Conservation (phyloP, 2,329 filamentous ascomycete species). For the Atkinsonella hypoxylon region DNA sequence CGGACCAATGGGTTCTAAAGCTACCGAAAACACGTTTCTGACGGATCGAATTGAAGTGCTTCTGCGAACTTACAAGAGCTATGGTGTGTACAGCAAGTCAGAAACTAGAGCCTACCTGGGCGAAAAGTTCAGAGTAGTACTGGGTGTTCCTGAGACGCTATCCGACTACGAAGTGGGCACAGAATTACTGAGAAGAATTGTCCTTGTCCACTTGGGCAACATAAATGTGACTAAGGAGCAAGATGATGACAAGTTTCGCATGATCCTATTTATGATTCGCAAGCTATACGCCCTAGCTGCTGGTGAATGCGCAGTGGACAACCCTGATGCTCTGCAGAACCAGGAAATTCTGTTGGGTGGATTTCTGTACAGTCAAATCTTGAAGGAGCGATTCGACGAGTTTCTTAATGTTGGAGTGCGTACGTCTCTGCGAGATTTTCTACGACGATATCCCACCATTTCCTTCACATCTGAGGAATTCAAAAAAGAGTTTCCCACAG, state of each 20-base stretch:
- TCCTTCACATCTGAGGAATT: slow-evolving; percentile 72
- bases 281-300: slow-evolving; percentile 91
- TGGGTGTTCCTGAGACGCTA: slow-evolving; percentile 74
- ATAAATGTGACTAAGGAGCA: slow-evolving; percentile 72
- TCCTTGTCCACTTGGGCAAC: slow-evolving; percentile 83
- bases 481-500: slow-evolving; percentile 63
- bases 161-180: slow-evolving; percentile 81
- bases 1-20: slow-evolving; percentile 63
- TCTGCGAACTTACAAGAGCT: slow-evolving; percentile 85
- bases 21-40: slow-evolving; percentile 78
- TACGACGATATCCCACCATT: slow-evolving; percentile 44
- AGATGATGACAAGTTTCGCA: slow-evolving; percentile 83
- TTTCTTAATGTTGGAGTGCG: slow-evolving; percentile 52
- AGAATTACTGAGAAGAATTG: slow-evolving; percentile 81
- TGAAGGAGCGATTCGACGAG: slow-evolving; percentile 91
- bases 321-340: slow-evolving; percentile 92
- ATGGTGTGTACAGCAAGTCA: slow-evolving; percentile 68
- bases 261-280: slow-evolving; percentile 90
- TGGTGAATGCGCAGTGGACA: slow-evolving; percentile 86
- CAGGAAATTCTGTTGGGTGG: slow-evolving; percentile 91
- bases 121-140: slow-evolving; percentile 78
- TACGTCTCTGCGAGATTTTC: slow-evolving; percentile 41
- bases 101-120: slow-evolving; percentile 81
- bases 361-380: slow-evolving; percentile 85
- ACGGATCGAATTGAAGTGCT: slow-evolving; percentile 89